Evolutionary conservation across 495 filamentous ascomycete species (phyloP).

Genomic region (Aspergillus mulundensis): DNA sequence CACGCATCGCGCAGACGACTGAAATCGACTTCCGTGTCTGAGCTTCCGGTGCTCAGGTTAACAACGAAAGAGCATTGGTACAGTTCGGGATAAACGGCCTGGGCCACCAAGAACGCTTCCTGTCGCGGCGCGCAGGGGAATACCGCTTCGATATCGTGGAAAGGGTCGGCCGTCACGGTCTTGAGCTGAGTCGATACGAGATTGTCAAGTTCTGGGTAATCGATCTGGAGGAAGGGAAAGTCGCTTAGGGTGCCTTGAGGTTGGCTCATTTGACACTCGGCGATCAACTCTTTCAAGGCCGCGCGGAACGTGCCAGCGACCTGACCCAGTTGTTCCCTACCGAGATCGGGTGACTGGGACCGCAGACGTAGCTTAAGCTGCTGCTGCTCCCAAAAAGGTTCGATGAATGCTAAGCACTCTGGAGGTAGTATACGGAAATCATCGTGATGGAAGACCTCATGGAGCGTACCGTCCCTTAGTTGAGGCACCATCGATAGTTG

Average conservation of each 20-base stretch:
- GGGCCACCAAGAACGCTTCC: conserved; percentile 9
- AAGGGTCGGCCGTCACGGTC: not conserved
- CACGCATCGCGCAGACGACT: not conserved
- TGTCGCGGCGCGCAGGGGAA: conserved; percentile 9
- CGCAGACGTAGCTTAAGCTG: conserved; percentile 1
- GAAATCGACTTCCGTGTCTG: not conserved
- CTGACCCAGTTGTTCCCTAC: not conserved
- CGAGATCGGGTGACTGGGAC: not conserved
- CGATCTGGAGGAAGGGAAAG: conserved; percentile 5
- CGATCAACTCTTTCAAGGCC: not conserved
- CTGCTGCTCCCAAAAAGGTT: not conserved
- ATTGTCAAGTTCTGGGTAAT: not conserved
- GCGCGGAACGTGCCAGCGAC: not conserved
- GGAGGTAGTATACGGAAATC: not conserved
- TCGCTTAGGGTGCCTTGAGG: conserved; percentile 3
- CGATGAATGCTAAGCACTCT: not conserved
- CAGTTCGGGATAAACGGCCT: conserved; percentile 7
- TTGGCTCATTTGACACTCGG: not conserved
- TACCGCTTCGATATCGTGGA: not conserved
- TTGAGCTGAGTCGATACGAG: conserved; percentile 3
- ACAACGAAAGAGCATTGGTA: conserved; percentile 8
- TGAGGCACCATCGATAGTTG: not conserved
- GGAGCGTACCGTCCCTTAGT: not conserved
- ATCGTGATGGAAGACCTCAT: not conserved
- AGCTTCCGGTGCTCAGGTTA: not conserved